A percentile compares a stretch with the other conserved stretches of the same genome.
Conservation (phyloP, 1,139 yeast genomes). For the Casaregolazyma suthepensis region DNA sequence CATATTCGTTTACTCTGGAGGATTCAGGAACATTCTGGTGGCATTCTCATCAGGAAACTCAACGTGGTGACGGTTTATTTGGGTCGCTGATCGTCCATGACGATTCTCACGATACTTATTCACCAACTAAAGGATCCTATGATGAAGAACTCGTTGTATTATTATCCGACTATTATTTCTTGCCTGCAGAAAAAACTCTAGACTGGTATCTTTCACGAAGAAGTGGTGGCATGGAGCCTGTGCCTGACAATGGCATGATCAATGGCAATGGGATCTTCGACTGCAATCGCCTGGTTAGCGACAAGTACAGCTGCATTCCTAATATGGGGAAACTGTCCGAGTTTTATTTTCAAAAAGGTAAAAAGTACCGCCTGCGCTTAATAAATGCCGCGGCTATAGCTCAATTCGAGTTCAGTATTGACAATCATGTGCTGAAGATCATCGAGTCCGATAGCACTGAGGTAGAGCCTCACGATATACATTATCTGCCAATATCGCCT, state of each 20-base stretch:
- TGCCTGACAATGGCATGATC: slow-evolving; percentile 55
- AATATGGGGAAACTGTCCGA: slow-evolving; percentile 10
- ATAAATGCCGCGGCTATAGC: slow-evolving; percentile 31
- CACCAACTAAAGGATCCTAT: slow-evolving; percentile 34
- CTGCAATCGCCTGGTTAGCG: slow-evolving; percentile 22
- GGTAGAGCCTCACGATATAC: slow-evolving; percentile 52
- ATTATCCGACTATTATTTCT: slow-evolving; percentile 73
- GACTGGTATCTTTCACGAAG: slow-evolving; percentile 54
- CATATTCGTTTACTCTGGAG: slow-evolving; percentile 59
- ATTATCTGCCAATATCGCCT: slow-evolving; percentile 54
- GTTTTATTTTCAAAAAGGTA: slow-evolving; percentile 14
- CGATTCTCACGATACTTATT: slow-evolving; percentile 8
- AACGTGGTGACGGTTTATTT: slow-evolving; percentile 78
- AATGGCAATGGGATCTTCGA: slow-evolving; percentile 25
- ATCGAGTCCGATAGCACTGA: slow-evolving; percentile 70
- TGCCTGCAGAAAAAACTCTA: slow-evolving; percentile 43
- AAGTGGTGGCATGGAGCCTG: slow-evolving; percentile 90
- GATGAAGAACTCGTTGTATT: slow-evolving; percentile 63
- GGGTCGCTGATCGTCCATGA: slow-evolving; percentile 58
- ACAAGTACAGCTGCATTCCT: slow-evolving; percentile 31
- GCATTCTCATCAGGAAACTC: slow-evolving; percentile 75
- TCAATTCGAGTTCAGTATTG: slow-evolving; percentile 27
- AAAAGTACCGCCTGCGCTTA: slow-evolving; percentile 25
- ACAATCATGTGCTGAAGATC: slow-evolving; percentile 47
- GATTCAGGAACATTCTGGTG: slow-evolving; percentile 86